Evolutionary conservation across 139 green algal species (phyloP), one percentile per base, ranked within the genome.

Genomic region (Coelastrella sp.): DNA sequence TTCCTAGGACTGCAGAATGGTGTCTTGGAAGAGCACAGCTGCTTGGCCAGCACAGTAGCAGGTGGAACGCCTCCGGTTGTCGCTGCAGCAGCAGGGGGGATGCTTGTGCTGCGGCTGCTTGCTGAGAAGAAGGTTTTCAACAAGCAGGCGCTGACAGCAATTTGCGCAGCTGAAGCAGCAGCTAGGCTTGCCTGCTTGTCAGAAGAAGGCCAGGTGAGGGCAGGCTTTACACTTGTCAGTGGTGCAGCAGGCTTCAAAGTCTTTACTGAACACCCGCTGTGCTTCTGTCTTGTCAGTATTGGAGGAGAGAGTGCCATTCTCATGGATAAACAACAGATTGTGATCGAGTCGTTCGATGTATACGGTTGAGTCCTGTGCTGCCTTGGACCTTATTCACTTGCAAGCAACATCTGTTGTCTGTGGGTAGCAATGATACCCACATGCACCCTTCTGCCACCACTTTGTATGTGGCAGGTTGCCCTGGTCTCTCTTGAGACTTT

Each of bases 1-100:
- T 91, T 82, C 78, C 65, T 91, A 6, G 87, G 87, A 35, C 65
- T 91, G 22, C 78, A 91, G 35, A 91, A 81, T 27, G 87, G 87
- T 19, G 49, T 87, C 14, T 11, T 91, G 65, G 87, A 91, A 58
- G 87, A 91, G 65, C 87, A 91, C 78, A 84, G 49, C 78, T 84
- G 56, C 78, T 8, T 84, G 12, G 25, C 78, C 56, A 84, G 78
- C 78, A 80, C 74, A 14, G 15, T 7, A 58, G 81, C 81, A 24
- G 81, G 81, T 35, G 60, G 58, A 10, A 35, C 74, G 59, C 59
- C 81, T 12, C 15, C 82, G 65, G 82, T 58, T 19, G 61, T 87
- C 19, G 81, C 81, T 78, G 82, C 82, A 78, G 63, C 61, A 78
- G 84, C 68, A n/a, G 84, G 27, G 12, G 84, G 84, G 0, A 58